A percentile compares a stretch with the other conserved stretches of the same genome.
Evolutionary conservation across 2,329 filamentous ascomycete genomes (phyloP).

Genomic region (Ascochyta pisi): DNA sequence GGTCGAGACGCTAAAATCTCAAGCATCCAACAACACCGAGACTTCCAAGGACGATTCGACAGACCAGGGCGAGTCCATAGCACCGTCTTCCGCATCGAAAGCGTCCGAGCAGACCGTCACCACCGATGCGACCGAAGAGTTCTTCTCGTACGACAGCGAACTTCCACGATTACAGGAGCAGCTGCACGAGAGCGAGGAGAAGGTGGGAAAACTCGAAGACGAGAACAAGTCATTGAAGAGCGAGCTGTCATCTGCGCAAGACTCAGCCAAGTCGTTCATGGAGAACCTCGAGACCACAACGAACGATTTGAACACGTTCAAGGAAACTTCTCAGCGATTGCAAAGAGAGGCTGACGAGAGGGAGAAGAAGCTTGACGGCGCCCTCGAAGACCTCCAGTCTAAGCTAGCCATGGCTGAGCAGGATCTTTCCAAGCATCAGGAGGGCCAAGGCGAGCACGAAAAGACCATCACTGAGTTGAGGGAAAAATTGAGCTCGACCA

Average conservation of each 20-base stretch:
- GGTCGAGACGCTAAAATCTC: conserved; percentile 60
- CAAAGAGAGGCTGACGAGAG: conserved; percentile 42
- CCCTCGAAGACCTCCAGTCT: conserved; percentile 37
- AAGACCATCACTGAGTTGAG: conserved; percentile 50
- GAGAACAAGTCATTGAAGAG: conserved; percentile 73
- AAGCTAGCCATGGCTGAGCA: conserved; percentile 49
- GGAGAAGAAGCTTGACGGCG: conserved; percentile 38
- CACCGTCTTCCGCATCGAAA: conserved; percentile 35
- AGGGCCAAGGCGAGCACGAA: conserved; percentile 49
- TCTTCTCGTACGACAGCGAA: conserved; percentile 93
- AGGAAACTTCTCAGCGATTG: conserved; percentile 58
- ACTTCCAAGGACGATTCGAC: conserved; percentile 37
- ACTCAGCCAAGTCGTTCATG: conserved; percentile 61
- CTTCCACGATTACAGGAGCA: conserved; percentile 81
- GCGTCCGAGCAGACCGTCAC: conserved; percentile 32
- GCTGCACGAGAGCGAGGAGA: conserved; percentile 70
- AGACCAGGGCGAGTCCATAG: conserved; percentile 33
- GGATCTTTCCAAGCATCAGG: conserved; percentile 55
- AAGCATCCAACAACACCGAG: conserved; percentile 25
- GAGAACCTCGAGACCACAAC: conserved; percentile 72
- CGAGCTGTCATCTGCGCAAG: conserved; percentile 74
- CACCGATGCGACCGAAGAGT: conserved; percentile 66
- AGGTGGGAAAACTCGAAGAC: conserved; percentile 72
- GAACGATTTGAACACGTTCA: conserved; percentile 65
- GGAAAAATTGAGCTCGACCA: conserved; percentile 41